Conservation (phyloP, 805 yeast species). For the Hanseniaspora meyeri region DNA sequence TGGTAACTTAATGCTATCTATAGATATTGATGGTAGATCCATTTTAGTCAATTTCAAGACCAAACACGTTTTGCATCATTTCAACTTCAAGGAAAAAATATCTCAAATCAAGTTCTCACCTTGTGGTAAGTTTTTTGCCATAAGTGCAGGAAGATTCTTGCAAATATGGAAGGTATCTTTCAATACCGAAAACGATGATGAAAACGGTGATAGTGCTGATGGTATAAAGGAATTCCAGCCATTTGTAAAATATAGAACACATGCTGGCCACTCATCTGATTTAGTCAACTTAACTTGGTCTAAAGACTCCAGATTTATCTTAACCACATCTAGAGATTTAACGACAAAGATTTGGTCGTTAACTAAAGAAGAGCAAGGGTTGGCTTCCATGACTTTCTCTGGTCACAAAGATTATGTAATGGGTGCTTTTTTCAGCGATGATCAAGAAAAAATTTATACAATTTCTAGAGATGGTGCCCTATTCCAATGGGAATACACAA, state of each 20-base stretch:
- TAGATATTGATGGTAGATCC: slow-evolving; percentile 88
- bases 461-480: slow-evolving; percentile 91
- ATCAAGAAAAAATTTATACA: slow-evolving; percentile 83
- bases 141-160: slow-evolving; percentile 66
- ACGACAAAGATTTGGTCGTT: slow-evolving; percentile 77
- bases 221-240: slow-evolving; percentile 75
- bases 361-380: slow-evolving; percentile 47
- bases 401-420: slow-evolving; percentile 88
- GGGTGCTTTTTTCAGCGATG: slow-evolving; percentile 73
- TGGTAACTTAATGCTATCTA: slow-evolving; percentile 64
- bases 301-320: slow-evolving; percentile 71
- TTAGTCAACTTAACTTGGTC: slow-evolving; percentile 78
- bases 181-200: slow-evolving; percentile 57
- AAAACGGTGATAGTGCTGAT: slow-evolving; percentile 22
- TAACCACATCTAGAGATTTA: slow-evolving; percentile 80
- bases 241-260: slow-evolving; percentile 76
- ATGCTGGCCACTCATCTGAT: slow-evolving; percentile 86
- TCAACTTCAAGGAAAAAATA: slow-evolving; percentile 77
- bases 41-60: slow-evolving; percentile 75
- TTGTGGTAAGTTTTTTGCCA: slow-evolving; percentile 76
- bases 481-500: slow-evolving; percentile 78
- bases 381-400: slow-evolving; percentile 72
- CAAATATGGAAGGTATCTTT: slow-evolving; percentile 64
- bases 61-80: slow-evolving; percentile 79
- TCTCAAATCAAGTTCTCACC: slow-evolving; percentile 71